Evolutionary conservation across 2,329 filamentous ascomycete species (phyloP).

Genomic region (Diplodia seriata): DNA sequence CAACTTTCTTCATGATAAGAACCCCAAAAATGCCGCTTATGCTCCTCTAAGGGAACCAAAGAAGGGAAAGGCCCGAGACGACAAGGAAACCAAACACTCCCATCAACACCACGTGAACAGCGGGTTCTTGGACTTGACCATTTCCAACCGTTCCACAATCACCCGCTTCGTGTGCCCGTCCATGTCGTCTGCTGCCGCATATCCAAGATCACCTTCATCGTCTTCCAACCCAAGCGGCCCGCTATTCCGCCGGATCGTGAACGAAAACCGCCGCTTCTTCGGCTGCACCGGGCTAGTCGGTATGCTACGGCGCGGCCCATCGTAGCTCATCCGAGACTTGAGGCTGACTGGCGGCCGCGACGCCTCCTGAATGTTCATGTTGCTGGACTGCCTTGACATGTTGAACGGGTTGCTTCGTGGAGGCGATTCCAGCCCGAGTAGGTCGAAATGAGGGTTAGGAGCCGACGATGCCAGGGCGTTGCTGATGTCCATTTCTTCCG

Average conservation of each 20-base stretch:
- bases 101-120: conserved; percentile 94
- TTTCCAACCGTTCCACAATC: conserved; percentile 94
- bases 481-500: conserved; percentile 94
- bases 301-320: conserved; percentile 44
- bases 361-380: conserved; percentile 46
- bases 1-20: conserved; percentile 18
- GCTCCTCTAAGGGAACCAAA: conserved; percentile 21
- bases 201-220: conserved; percentile 90
- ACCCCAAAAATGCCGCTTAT: conserved; percentile 9
- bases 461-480: conserved; percentile 64
- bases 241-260: conserved; percentile 46
- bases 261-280: conserved; percentile 52
- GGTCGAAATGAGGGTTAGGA: conserved; percentile 61
- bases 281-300: conserved; percentile 40
- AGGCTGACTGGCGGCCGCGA: conserved; percentile 39
- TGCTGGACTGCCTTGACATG: conserved; percentile 54
- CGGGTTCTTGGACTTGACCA: conserved; percentile 92
- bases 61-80: background rate
- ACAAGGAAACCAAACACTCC: background rate
- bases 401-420: conserved; percentile 55
- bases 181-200: conserved; percentile 91
- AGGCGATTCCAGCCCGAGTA: conserved; percentile 69
- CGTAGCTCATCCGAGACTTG: conserved; percentile 52
- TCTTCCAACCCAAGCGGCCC: conserved; percentile 65
- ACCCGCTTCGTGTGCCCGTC: conserved; percentile 91